phyloP scores from a whole-genome alignment of 1,139 yeast genomes.

The Ashbya aceris region DNA sequence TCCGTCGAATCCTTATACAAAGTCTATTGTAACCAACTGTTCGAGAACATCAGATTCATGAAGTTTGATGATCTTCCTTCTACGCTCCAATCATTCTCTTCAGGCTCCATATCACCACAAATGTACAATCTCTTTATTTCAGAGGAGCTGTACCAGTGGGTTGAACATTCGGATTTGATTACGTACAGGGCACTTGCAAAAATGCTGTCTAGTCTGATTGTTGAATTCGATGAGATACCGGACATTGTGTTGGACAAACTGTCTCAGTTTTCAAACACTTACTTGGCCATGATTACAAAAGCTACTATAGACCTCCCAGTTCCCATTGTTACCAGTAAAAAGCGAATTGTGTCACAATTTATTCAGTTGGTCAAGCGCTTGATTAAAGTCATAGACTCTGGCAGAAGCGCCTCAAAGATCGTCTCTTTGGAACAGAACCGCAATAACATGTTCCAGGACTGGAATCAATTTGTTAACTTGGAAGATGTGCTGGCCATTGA shows the following conservation, averaged over 20 bases:
- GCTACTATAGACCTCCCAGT: conserved; percentile 42
- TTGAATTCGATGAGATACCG: conserved; percentile 46
- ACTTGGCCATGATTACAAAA: conserved; percentile 34
- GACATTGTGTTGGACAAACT: conserved; percentile 44
- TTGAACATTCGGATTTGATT: conserved; percentile 52
- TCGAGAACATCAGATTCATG: conserved; percentile 61
- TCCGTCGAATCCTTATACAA: conserved; percentile 53
- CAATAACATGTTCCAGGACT: conserved; percentile 48
- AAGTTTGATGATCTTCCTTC: conserved; percentile 53
- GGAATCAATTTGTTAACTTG: conserved; percentile 46
- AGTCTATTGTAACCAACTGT: conserved; percentile 51
- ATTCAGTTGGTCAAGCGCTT: conserved; percentile 48
- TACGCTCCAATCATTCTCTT: conserved; percentile 44
- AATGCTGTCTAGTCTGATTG: conserved; percentile 57
- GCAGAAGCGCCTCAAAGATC: conserved; percentile 45
- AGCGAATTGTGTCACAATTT: conserved; percentile 50
- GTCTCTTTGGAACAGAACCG: conserved; percentile 41
- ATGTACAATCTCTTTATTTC: conserved; percentile 51
- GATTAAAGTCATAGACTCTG: conserved; percentile 51
- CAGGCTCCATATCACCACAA: conserved; percentile 52
- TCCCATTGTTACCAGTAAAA: conserved; percentile 42
- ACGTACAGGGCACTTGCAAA: conserved; percentile 55
- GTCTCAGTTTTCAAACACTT: conserved; percentile 37
- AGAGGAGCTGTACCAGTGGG: conserved; percentile 51
- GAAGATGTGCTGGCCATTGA: conserved; percentile 44